Percentiles rank a stretch among this genome's conserved stretches.
phyloP scores from a whole-genome alignment of 1,139 yeast species.

The Saccharomyces pastorianus region DNA sequence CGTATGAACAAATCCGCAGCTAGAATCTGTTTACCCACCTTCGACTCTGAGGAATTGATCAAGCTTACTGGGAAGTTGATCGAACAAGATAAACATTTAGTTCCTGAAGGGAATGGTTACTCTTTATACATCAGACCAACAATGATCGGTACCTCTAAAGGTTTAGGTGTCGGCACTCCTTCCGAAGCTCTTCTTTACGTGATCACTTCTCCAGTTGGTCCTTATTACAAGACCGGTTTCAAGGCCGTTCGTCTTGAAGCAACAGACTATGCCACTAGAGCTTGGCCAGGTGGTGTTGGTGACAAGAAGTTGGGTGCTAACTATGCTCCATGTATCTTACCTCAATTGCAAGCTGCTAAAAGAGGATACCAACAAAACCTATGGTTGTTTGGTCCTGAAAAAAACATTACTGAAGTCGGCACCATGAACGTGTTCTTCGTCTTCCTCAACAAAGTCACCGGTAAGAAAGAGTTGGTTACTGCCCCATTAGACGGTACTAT shows the following conservation, averaged over 20 bases:
- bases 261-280: constrained; percentile 86
- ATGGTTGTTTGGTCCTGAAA: constrained; percentile 90
- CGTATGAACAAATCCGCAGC: constrained; percentile 82
- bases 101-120: constrained; percentile 78
- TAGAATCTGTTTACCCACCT: constrained; percentile 77
- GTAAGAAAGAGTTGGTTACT: constrained; percentile 83
- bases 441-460: constrained; percentile 56
- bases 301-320: constrained; percentile 92
- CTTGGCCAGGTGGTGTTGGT: constrained; percentile 99
- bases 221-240: constrained; percentile 79
- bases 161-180: constrained; percentile 77
- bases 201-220: constrained; percentile 92
- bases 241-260: constrained; percentile 90
- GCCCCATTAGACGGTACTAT: constrained; percentile 95
- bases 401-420: constrained; percentile 87
- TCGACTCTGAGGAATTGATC: constrained; percentile 67
- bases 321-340: constrained; percentile 87
- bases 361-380: constrained; percentile 89
- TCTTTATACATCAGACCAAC: constrained; percentile 90
- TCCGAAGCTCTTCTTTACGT: constrained; percentile 70
- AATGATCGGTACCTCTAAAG: constrained; percentile 79
- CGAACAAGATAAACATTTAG: constrained; percentile 59
- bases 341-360: constrained; percentile 77
- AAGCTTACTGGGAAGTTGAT: constrained; percentile 67
- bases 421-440: constrained; percentile 91